Evolutionary conservation across 129 eudicot species (phyloP), one percentile per base, ranked within the genome.

Genomic region (Ambrosia artemisiifolia): DNA sequence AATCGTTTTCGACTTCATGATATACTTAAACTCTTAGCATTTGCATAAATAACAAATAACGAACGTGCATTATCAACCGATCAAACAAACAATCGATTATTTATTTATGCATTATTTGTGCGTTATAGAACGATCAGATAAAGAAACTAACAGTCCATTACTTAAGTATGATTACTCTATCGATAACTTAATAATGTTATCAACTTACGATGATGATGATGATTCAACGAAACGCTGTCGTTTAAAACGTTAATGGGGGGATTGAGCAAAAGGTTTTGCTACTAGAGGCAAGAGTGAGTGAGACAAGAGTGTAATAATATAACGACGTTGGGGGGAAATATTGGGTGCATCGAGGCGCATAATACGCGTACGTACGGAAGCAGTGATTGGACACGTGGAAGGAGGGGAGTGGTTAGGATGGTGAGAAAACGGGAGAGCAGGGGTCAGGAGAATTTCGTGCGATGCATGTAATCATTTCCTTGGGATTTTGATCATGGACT

Each of bases 401-500:
- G 30, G 57, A 28, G 16, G 46, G 2, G 40, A 30, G 40, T 75
- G 66, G 72, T 5, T 63, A 38, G n/a, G 65, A 64, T 71, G 71
- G 53, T 63, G 33, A 50, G 28, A 36, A 49, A 49, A 64, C 36
- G 46, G 9, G 71, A 49, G 70, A 63, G 16, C 53, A 48, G 50
- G 44, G 62, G 18, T 73, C 43, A 34, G 40, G 18, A 3, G 49
- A 60, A 55, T 62, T 44, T 50, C 7, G 12, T 51, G 72, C 55
- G 65, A 54, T 50, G 79, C 64, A 74, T 19, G 43, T 18, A 74
- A 74, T 64, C 40, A 71, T 54, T 71, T 71, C 40, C 40, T 57
- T 55, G 54, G 59, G 53, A 65, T 65, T 24, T 24, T 24, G 28
- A 24, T 24, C 28, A 24, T 24, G 28, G 28, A 24, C 28, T 24